A percentile compares a stretch with the other conserved stretches of the same genome.
These are phyloP conservation scores for Pachysandra terminalis DNA, from an alignment of 164 flowering plant genomes.

Conservation along the genomic window DNA sequence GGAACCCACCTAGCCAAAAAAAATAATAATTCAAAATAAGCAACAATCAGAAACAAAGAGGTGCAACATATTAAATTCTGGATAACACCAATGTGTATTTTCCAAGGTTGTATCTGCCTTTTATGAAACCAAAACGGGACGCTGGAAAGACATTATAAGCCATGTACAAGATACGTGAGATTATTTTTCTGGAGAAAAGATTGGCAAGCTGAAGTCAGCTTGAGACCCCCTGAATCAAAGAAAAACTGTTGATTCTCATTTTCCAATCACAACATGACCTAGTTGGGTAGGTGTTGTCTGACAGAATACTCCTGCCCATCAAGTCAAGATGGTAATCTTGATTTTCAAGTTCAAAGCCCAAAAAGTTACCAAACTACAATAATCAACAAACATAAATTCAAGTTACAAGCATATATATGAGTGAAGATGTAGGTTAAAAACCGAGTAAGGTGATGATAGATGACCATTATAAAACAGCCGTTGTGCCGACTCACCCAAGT, in stretches of 20 bases:
- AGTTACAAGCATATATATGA: not conserved
- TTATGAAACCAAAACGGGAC: too few relatives aligned
- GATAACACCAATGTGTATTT: not conserved
- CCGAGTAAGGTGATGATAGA: not conserved
- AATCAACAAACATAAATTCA: not conserved
- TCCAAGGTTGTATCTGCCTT: not conserved
- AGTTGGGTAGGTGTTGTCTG: too few relatives aligned
- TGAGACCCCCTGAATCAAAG: too few relatives aligned
- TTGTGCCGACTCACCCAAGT: not conserved
- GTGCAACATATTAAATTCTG: not conserved
- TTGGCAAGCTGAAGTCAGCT: too few relatives aligned
- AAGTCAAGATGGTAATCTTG: not conserved
- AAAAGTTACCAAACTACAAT: not conserved
- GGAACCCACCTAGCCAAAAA: slow-evolving; percentile 64
- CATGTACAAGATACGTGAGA: too few relatives aligned
- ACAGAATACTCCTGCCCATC: too few relatives aligned
- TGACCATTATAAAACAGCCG: not conserved
- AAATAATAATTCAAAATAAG: not conserved
- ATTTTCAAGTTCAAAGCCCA: not conserved
- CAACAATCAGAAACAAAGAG: not conserved
- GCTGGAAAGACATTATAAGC: too few relatives aligned
- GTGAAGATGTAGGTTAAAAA: not conserved
- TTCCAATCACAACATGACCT: too few relatives aligned
- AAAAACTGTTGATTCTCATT: too few relatives aligned
- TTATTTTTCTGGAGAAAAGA: too few relatives aligned